Evolutionary conservation across 2,329 filamentous ascomycete genomes (phyloP), one percentile per base, ranked within the genome.

Genomic region (Zasmidium citrigriseum): DNA sequence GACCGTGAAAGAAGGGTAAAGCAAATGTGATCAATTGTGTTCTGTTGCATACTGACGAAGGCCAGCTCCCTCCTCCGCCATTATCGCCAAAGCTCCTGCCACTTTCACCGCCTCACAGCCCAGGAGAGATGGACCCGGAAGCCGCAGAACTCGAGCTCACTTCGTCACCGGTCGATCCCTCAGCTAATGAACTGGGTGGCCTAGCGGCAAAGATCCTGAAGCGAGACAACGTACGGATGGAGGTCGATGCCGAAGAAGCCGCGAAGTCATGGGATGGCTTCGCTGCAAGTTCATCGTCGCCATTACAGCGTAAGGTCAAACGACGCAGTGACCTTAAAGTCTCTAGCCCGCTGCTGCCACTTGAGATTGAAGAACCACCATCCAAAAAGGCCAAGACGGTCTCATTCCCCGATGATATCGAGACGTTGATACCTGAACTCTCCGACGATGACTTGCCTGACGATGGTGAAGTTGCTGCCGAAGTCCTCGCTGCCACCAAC

Each of bases 71-170:
- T 24, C 41, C 64, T 4, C 67, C 69, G 27, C 71, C 71, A 16
- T 11, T 80, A n/a, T 78, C 79, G 1, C 80, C 80, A n/a, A 78
- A 78, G 3, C 63, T 83, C 9, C 70, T 82, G 18, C 78, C 80
- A 18, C 55, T 76, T 2, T 77, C 78, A 24, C 79, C 78, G 23
- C 66, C 72, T 5, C 53, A 69, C 24, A 71, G 66, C 46, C 77
- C 75, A 3, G 74, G 75, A 38, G 58, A 23, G 4, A 44, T 67
- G 5, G 49, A 61, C 9, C 29, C 46, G 10, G 21, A 55, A 7
- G 23, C 59, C 11, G 47, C 62, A 20, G 52, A 70, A 25, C 68
- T 78, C 34, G 64, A 67, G 4, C 61, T 78, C 22, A 60, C 65
- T 4, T 73, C 69, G 1, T 69, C 64, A 3, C 66, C 67, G 1